phyloP scores from a whole-genome alignment of 805 yeast species.

The Saccharomycopsis sp. region DNA sequence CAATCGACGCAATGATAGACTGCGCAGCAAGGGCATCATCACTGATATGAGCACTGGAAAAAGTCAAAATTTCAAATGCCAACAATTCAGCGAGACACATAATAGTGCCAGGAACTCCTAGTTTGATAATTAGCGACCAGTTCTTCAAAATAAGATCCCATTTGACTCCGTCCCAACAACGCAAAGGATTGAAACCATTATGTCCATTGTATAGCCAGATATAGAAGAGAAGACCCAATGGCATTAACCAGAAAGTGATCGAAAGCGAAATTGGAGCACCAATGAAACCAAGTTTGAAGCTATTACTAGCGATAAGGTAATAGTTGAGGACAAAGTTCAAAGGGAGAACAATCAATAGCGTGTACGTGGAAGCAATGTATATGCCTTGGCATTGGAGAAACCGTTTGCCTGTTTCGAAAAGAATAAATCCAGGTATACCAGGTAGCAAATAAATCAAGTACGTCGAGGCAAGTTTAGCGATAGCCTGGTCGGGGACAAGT shows the following conservation, averaged over 20 bases:
- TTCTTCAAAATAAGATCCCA: constrained; percentile 9
- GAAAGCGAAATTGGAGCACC: constrained; percentile 78
- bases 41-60: constrained; percentile 47
- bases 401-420: constrained; percentile 43
- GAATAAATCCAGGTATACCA: constrained; percentile 69
- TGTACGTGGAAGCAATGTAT: constrained; percentile 74
- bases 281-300: constrained; percentile 59
- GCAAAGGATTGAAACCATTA: constrained; percentile 20
- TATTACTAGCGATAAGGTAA: constrained; percentile 49
- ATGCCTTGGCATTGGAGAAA: constrained; percentile 60
- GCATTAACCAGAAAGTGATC: constrained; percentile 67
- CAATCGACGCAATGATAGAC: constrained; percentile 46
- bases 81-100: constrained; percentile 52
- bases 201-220: constrained; percentile 27
- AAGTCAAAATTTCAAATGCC: constrained; percentile 51
- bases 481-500: constrained; percentile 19
- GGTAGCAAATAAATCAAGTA: constrained; percentile 50
- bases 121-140: constrained; percentile 31
- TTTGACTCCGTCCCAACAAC: constrained; percentile 30
- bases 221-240: constrained; percentile 47
- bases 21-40: constrained; percentile 50
- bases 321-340: constrained; percentile 63
- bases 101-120: constrained; percentile 47
- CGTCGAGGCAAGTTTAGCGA: constrained; percentile 40
- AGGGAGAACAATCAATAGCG: constrained; percentile 65